Conservation (phyloP, 306 rosid genomes). For the Ceratonia siliqua region DNA sequence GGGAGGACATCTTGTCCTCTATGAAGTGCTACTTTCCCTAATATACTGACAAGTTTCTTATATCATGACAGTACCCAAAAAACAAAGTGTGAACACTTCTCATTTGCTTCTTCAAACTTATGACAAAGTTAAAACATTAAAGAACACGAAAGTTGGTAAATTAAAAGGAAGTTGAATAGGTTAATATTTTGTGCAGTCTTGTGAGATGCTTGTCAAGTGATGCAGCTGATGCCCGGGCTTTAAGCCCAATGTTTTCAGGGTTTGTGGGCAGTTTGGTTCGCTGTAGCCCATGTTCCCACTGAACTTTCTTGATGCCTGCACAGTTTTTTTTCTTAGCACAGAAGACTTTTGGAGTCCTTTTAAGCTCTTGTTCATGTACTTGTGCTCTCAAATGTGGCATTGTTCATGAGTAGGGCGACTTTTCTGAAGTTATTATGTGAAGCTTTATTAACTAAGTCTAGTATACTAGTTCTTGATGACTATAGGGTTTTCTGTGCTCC, state of each 20-base stretch:
- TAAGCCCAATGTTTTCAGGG: neutral
- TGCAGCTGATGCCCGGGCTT: conserved; percentile 4
- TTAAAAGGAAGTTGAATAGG: neutral
- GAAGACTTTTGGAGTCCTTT: neutral
- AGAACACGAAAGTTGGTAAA: conserved; percentile 1
- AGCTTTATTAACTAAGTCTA: neutral
- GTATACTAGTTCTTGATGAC: too few species aligned
- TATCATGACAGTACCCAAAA: neutral
- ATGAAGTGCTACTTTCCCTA: neutral
- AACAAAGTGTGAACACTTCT: neutral
- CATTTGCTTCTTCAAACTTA: neutral
- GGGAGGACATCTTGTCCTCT: neutral
- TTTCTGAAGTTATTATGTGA: neutral
- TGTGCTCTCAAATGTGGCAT: neutral
- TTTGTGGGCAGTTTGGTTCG: neutral
- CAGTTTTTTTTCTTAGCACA: neutral
- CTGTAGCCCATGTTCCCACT: neutral
- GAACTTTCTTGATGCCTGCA: neutral
- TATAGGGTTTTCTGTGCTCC: too few species aligned
- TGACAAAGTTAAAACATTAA: neutral
- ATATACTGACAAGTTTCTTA: neutral
- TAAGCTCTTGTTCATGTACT: neutral
- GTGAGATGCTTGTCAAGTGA: neutral
- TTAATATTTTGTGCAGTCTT: neutral
- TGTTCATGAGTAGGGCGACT: neutral